A percentile compares a stretch with the other conserved stretches of the same genome.
phyloP scores from a whole-genome alignment of 2,329 filamentous ascomycete genomes.

The Pseudogymnoascus sp. region DNA sequence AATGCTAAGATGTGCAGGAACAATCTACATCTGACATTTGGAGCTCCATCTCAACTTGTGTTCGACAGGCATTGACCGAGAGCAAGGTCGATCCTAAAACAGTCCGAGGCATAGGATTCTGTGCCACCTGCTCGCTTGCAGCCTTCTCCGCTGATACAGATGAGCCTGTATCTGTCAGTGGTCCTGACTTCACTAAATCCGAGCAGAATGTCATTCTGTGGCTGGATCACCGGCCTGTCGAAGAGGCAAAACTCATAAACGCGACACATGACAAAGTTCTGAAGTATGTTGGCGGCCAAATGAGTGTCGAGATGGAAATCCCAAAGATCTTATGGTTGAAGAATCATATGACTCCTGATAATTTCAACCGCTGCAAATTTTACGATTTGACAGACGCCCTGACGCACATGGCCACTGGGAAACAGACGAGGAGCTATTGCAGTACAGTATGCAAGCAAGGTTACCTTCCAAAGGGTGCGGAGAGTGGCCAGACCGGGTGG shows the following conservation, averaged over 20 bases:
- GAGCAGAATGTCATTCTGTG: slow-evolving; percentile 95
- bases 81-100: slow-evolving; percentile 67
- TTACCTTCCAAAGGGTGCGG: slow-evolving; percentile 91
- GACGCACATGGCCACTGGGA: slow-evolving; percentile 88
- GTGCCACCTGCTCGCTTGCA: slow-evolving; percentile 94
- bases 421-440: slow-evolving; percentile 87
- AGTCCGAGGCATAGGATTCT: slow-evolving; percentile 89
- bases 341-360: slow-evolving; percentile 89
- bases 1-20: slow-evolving; percentile 49
- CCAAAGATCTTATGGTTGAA: slow-evolving; percentile 98
- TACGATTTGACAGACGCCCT: slow-evolving; percentile 91
- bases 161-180: slow-evolving; percentile 84
- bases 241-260: slow-evolving; percentile 91
- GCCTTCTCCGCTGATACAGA: slow-evolving; percentile 86
- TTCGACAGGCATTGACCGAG: slow-evolving; percentile 73
- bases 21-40: slow-evolving; percentile 98
- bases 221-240: slow-evolving; percentile 88
- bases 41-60: slow-evolving; percentile 84
- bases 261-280: slow-evolving; percentile 84
- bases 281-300: slow-evolving; percentile 91
- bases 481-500: slow-evolving; percentile 96
- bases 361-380: slow-evolving; percentile 91
- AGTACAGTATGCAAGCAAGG: slow-evolving; percentile 97
- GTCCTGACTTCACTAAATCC: slow-evolving; percentile 74
- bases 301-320: slow-evolving; percentile 99